Conservation (phyloP, 2,329 filamentous ascomycete genomes). For the Ascochyta koolunga region DNA sequence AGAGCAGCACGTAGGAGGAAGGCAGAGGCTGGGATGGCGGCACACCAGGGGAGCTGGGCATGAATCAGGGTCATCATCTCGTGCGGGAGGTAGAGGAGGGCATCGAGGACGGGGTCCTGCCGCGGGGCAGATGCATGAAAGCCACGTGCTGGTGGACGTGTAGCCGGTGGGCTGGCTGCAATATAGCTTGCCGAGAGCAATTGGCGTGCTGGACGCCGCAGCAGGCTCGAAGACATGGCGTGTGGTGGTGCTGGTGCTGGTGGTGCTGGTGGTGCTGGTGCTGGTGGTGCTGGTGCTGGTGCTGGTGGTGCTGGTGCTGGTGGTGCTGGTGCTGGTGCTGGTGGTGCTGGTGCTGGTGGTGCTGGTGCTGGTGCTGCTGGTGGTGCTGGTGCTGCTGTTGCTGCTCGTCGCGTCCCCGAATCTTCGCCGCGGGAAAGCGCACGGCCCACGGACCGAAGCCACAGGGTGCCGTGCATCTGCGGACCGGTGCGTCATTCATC, state of each 20-base stretch:
- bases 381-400: constrained; percentile 3
- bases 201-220: constrained; percentile 34
- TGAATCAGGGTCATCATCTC: constrained; percentile 59
- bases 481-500: constrained; percentile 37
- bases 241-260: constrained; percentile 14
- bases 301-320: neutral
- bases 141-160: constrained; percentile 39
- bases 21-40: constrained; percentile 61
- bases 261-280: neutral
- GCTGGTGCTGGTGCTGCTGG: constrained; percentile 8
- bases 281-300: constrained; percentile 12
- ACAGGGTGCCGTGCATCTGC: too few species aligned
- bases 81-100: constrained; percentile 53
- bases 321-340: constrained; percentile 6
- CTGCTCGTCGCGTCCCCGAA: neutral
- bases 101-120: constrained; percentile 49
- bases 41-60: constrained; percentile 60
- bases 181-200: constrained; percentile 23
- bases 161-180: neutral
- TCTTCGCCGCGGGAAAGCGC: constrained; percentile 26
- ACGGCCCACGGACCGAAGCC: constrained; percentile 9
- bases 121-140: constrained; percentile 58
- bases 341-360: neutral
- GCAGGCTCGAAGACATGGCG: constrained; percentile 35
- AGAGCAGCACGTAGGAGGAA: constrained; percentile 57